Percentiles rank a stretch among this genome's conserved stretches.
Conservation (phyloP, 164 flowering plant species). For the Annona squamosa region DNA sequence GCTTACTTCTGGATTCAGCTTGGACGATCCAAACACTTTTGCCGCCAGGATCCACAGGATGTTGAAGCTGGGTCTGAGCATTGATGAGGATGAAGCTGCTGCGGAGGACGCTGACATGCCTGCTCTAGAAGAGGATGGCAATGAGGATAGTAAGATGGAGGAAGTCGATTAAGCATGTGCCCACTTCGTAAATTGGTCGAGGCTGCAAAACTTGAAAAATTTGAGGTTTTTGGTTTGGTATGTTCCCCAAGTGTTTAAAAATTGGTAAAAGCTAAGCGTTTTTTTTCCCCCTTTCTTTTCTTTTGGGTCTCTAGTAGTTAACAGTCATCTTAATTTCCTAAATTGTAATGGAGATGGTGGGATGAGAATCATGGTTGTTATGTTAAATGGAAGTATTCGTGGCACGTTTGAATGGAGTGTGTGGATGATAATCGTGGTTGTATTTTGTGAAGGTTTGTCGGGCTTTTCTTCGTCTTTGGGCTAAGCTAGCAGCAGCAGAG, state of each 20-base stretch:
- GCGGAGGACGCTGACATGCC: conserved; percentile 24
- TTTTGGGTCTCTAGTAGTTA: too few species aligned
- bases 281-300: background rate
- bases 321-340: too few species aligned
- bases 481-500: too few species aligned
- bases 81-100: conserved; percentile 37
- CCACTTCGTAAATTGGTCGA: background rate
- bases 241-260: too few species aligned
- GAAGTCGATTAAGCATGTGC: conserved; percentile 17
- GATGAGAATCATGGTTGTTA: too few species aligned
- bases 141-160: conserved; percentile 30
- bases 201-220: background rate
- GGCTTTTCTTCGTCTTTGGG: too few species aligned
- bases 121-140: conserved; percentile 18
- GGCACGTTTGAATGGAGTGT: too few species aligned
- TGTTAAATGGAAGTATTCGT: too few species aligned
- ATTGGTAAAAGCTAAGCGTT: background rate
- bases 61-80: conserved; percentile 58
- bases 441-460: too few species aligned
- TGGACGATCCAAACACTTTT: conserved; percentile 57
- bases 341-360: too few species aligned
- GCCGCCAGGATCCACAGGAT: conserved; percentile 53
- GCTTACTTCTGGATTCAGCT: conserved; percentile 53
- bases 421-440: too few species aligned
- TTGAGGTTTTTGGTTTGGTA: too few species aligned